A percentile compares a stretch with the other conserved stretches of the same genome.
These are phyloP conservation scores for Chrysoporthe austroafricana DNA, from an alignment of 2,329 filamentous ascomycete genomes.

Conservation along the genomic window DNA sequence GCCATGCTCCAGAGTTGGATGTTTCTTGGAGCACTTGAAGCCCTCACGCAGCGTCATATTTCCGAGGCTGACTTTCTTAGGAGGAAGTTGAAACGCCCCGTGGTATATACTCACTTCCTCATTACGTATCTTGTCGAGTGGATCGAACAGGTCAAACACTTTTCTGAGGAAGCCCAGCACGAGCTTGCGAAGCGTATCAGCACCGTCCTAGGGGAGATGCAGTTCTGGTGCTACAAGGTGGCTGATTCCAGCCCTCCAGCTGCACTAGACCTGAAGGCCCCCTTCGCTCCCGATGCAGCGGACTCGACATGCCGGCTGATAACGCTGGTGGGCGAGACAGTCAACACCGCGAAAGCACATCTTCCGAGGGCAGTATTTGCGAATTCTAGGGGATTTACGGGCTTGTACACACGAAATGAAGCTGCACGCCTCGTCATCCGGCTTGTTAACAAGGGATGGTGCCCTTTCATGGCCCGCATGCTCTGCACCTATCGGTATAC, in stretches of 20 bases:
- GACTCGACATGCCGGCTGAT: not conserved
- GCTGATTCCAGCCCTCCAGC: not conserved
- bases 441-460: not conserved
- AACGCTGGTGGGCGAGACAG: not conserved
- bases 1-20: slow-evolving; percentile 3
- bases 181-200: not conserved
- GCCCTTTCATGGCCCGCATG: not conserved
- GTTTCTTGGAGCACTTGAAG: not conserved
- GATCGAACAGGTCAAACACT: not conserved
- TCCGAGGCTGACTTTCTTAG: not conserved
- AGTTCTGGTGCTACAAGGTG: not conserved
- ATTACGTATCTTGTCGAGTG: not conserved
- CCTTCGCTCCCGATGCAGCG: not conserved
- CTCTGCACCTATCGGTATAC: not conserved
- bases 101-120: not conserved
- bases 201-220: not conserved
- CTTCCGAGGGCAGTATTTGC: not conserved
- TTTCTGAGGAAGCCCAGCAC: not conserved
- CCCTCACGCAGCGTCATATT: not conserved
- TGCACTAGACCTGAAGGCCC: not conserved
- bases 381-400: not conserved
- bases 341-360: not conserved
- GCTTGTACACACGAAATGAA: not conserved
- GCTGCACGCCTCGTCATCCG: not conserved
- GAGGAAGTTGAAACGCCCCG: not conserved